phyloP scores from a whole-genome alignment of 164 flowering plant species.

The Nymphaea thermarum region DNA sequence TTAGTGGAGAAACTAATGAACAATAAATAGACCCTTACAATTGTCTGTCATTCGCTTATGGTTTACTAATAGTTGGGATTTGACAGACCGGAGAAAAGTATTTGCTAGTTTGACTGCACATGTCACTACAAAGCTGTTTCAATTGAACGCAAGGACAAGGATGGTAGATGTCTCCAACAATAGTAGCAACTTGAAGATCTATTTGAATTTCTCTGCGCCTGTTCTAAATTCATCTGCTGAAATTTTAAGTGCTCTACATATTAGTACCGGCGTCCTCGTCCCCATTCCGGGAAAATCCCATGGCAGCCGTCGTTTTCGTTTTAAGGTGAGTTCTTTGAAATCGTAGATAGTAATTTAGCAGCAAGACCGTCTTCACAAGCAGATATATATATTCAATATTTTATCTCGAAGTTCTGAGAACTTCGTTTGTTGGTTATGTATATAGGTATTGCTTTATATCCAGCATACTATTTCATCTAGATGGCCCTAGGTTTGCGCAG shows the following conservation, averaged over 20 bases:
- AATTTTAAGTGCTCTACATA: slow-evolving; percentile 37
- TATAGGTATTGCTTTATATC: background rate
- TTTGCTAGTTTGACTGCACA: slow-evolving; percentile 53
- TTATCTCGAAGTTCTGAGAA: background rate
- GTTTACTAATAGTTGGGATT: background rate
- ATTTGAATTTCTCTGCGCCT: slow-evolving; percentile 69
- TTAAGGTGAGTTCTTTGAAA: slow-evolving; percentile 32
- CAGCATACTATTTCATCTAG: background rate
- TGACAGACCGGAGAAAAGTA: slow-evolving; percentile 69
- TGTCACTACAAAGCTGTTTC: slow-evolving; percentile 60
- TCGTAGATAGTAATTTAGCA: no score
- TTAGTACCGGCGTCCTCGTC: slow-evolving; percentile 50
- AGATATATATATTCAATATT: background rate
- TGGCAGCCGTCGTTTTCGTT: slow-evolving; percentile 68
- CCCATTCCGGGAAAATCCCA: slow-evolving; percentile 32
- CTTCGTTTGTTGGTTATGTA: background rate
- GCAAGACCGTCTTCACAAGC: no score
- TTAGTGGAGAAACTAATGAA: no score
- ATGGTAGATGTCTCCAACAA: slow-evolving; percentile 73
- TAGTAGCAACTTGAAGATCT: slow-evolving; percentile 39
- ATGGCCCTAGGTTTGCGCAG: background rate
- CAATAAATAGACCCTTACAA: no score
- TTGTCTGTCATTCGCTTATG: no score
- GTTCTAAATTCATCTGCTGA: slow-evolving; percentile 66
- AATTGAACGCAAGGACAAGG: slow-evolving; percentile 47